Evolutionary conservation across 768 basidiomycete genomes (phyloP).

Genomic region (Mycena rosella): DNA sequence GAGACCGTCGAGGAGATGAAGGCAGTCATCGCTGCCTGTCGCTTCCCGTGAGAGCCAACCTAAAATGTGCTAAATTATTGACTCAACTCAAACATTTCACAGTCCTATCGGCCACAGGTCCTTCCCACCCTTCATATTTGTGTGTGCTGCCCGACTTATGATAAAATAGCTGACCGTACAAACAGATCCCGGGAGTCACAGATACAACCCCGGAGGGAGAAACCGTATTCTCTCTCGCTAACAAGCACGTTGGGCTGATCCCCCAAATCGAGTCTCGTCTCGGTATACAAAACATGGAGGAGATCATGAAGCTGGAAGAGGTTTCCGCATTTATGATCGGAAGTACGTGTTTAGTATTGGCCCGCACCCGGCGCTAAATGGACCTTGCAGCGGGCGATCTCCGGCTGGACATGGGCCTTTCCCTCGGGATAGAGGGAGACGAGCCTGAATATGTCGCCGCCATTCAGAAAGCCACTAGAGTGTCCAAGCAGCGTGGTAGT

Average conservation of each 20-base stretch:
- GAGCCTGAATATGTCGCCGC: constrained; percentile 32
- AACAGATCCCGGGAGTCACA: constrained; percentile 24
- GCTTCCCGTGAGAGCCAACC: constrained; percentile 18
- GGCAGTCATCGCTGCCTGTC: constrained; percentile 21
- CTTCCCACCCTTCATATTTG: constrained; percentile 30
- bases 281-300: constrained; percentile 77
- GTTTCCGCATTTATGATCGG: constrained; percentile 34
- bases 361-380: neutral
- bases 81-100: neutral
- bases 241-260: constrained; percentile 30
- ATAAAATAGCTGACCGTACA: neutral
- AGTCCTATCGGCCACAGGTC: constrained; percentile 30
- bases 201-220: constrained; percentile 21
- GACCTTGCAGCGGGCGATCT: constrained; percentile 24
- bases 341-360: neutral
- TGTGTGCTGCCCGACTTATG: neutral
- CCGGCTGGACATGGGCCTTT: constrained; percentile 26
- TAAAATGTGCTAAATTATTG: neutral
- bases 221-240: constrained; percentile 24
- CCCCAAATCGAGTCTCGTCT: constrained; percentile 55
- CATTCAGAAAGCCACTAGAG: constrained; percentile 11
- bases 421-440: constrained; percentile 14
- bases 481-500: neutral
- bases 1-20: constrained; percentile 29
- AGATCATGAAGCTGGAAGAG: constrained; percentile 39